Conservation (phyloP, 2,329 filamentous ascomycete species). For the Alternaria solani region DNA sequence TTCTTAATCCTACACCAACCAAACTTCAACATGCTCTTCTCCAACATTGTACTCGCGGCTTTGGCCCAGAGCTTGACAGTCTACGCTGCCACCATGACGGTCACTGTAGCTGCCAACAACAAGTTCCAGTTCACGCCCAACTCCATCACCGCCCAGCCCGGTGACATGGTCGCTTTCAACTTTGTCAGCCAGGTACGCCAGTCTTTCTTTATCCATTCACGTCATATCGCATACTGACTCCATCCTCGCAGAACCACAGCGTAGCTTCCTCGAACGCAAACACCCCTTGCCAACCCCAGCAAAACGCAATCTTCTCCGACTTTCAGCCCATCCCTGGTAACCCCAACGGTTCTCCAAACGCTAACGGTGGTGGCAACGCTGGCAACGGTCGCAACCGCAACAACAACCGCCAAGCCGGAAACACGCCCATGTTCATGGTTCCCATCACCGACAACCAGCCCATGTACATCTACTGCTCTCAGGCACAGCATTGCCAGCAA, state of each 20-base stretch:
- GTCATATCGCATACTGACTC: neutral
- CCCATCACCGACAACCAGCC: conserved; percentile 61
- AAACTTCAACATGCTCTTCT: conserved; percentile 34
- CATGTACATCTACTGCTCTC: conserved; percentile 80
- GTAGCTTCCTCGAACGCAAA: conserved; percentile 38
- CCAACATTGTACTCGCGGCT: conserved; percentile 27
- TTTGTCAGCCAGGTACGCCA: conserved; percentile 30
- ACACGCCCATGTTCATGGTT: conserved; percentile 39
- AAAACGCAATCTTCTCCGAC: conserved; percentile 40
- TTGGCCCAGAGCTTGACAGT: conserved; percentile 36
- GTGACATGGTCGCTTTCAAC: conserved; percentile 41
- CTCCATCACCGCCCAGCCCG: conserved; percentile 35
- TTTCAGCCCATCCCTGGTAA: conserved; percentile 35
- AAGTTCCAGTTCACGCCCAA: conserved; percentile 42
- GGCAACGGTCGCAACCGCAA: conserved; percentile 29
- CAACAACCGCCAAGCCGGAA: conserved; percentile 33
- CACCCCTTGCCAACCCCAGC: conserved; percentile 34
- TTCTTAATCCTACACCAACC: neutral
- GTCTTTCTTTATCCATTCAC: neutral
- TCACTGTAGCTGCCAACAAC: conserved; percentile 43
- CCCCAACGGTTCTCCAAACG: conserved; percentile 14
- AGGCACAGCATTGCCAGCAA: conserved; percentile 71
- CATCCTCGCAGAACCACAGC: conserved; percentile 35
- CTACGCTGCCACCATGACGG: conserved; percentile 40
- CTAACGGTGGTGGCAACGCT: conserved; percentile 24